Evolutionary conservation across 2,329 filamentous ascomycete species (phyloP).

Genomic region (Aschersonia sp.): DNA sequence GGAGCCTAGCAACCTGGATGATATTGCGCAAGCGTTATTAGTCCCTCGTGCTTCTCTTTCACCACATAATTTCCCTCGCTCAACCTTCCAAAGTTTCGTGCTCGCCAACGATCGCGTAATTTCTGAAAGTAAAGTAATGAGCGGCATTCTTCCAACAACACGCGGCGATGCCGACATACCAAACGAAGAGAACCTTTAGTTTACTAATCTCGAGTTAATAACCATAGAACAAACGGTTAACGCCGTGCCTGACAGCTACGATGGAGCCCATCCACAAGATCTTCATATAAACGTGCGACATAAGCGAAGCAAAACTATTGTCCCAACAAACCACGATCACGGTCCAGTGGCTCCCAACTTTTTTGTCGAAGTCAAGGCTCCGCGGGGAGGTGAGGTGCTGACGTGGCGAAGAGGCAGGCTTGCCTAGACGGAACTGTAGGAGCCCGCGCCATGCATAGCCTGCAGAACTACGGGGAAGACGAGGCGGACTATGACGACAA

Average conservation of each 20-base stretch:
- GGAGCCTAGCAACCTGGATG: background rate
- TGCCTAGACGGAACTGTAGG: constrained; percentile 19
- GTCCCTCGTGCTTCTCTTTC: background rate
- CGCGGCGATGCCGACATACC: background rate
- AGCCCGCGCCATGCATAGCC: constrained; percentile 16
- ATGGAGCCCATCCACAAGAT: constrained; percentile 10
- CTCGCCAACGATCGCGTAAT: background rate
- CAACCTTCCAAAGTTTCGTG: background rate
- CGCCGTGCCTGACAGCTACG: background rate
- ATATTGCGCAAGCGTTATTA: background rate
- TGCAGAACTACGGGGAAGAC: constrained; percentile 16
- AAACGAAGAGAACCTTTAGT: background rate
- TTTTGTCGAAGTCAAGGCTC: constrained; percentile 22
- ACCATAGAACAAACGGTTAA: background rate
- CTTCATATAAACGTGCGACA: constrained; percentile 10
- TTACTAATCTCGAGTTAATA: background rate
- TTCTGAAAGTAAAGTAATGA: background rate
- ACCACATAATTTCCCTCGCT: background rate
- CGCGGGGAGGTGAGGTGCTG: constrained; percentile 10
- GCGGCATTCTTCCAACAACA: background rate
- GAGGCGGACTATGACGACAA: constrained; percentile 19
- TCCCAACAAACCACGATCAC: constrained; percentile 16
- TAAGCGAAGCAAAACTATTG: constrained; percentile 11
- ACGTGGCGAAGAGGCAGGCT: constrained; percentile 16
- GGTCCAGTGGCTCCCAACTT: constrained; percentile 21